Base-by-base conservation (phyloP, 192 early-diverging fungal species). In the Coemansia asiatica region DNA sequence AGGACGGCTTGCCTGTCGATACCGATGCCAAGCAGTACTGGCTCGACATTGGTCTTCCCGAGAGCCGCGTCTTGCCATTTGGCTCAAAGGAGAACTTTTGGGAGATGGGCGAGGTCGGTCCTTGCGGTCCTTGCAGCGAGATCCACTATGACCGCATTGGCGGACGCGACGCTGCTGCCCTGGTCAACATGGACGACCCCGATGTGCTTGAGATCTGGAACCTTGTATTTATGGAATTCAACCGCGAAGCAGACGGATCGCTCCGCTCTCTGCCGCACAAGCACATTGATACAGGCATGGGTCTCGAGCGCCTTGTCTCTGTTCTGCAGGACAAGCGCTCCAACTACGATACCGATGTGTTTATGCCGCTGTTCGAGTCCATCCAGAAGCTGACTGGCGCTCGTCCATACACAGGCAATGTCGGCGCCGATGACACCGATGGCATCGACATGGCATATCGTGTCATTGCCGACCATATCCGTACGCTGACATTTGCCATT, bases 151-250 rank as follows among this genome's bases (percentile, higher is more conserved):
- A 98, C 83, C 90, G 95, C 40, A 98, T 95, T 73, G 96, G 96
- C 44, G 89, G 89, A 23, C 94, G 96, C 60, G 86, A 97, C 75
- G 95, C 92, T 19, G 70, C 91, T 18, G 74, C 87, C 57, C 83
- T 97, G 47, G 96, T 98, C 57, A 98, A 98, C 80, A 75, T 90
- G 87, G 96, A 98, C 76, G 95, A 98, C 84, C 96, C 96, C 35
- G 90, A 95, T 67, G 94, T 98, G 13, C 81, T 98, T 38, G 96
- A 98, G 83, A 95, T 98, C 75, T 98, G 96, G 96, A 98, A 98
- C 81, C 76, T 99, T 18, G 97, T 99, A 67, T 99, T 99, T 61
- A 99, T 99, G 87, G 90, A 97, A 77, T 99, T 92, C 87, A 97
- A 99, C 87, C 94, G 97, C 67, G 95, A 97, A 72, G 72, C 88